These are phyloP conservation scores for Amaranthus palmeri DNA, from an alignment of 148 eudicot species.

Conservation along the genomic window DNA sequence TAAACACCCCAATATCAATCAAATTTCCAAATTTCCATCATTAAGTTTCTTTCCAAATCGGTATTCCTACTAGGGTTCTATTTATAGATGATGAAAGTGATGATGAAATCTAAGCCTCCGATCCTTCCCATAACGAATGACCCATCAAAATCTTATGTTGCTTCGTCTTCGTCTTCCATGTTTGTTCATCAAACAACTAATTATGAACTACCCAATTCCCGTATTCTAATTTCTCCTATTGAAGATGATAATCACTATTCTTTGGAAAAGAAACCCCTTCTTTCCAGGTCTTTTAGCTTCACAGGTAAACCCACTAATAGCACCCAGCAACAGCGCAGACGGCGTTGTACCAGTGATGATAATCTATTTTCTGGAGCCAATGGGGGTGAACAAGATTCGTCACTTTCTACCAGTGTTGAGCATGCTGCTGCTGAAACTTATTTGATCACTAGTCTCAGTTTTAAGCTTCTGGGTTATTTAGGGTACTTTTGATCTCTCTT, in stretches of 20 bases:
- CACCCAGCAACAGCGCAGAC: conserved; percentile 31
- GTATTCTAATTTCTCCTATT: conserved; percentile 17
- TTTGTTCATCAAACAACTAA: conserved; percentile 12
- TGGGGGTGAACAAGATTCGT: conserved; percentile 25
- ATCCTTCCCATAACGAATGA: conserved; percentile 30
- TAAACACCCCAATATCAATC: too few species aligned
- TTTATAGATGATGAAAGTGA: not conserved
- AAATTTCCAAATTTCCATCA: too few species aligned
- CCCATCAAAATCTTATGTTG: not conserved
- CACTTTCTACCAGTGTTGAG: conserved; percentile 48
- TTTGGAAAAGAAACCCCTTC: conserved; percentile 34
- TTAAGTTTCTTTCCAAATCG: too few species aligned
- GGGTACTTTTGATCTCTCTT: conserved; percentile 47
- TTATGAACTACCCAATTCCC: conserved; percentile 25
- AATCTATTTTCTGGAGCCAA: conserved; percentile 18
- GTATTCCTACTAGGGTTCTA: not conserved
- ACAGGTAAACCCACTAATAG: conserved; percentile 6
- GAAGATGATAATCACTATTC: conserved; percentile 11
- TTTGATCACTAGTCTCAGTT: conserved; percentile 56
- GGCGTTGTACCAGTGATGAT: conserved; percentile 40
- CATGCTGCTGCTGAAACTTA: conserved; percentile 83
- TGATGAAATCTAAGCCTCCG: conserved; percentile 21
- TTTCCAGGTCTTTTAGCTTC: conserved; percentile 43
- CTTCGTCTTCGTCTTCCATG: conserved; percentile 18
- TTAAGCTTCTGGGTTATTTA: conserved; percentile 62